Percentiles rank a stretch among this genome's conserved stretches.
phyloP scores from a whole-genome alignment of 768 basidiomycete genomes.

The Exidia glandulosa region DNA sequence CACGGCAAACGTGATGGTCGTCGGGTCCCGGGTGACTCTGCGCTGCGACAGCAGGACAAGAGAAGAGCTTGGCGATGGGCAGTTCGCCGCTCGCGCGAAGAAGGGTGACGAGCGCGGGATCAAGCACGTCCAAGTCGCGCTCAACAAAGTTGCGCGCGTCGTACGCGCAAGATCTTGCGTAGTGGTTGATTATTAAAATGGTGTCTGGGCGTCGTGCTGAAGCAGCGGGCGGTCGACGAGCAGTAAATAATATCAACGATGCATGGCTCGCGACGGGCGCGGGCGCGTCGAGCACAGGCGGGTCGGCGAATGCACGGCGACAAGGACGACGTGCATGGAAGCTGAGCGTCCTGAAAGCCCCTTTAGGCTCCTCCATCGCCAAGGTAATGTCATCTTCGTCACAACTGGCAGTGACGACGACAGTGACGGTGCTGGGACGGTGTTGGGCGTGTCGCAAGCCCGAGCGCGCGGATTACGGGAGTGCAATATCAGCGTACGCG shows the following conservation, averaged over 20 bases:
- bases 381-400: too few species aligned
- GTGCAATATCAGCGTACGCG: too few species aligned
- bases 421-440: too few species aligned
- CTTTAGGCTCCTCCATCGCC: too few species aligned
- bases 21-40: slow-evolving; percentile 68
- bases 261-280: slow-evolving; percentile 55
- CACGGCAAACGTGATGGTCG: slow-evolving; percentile 80
- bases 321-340: slow-evolving; percentile 70
- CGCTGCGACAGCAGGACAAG: slow-evolving; percentile 71
- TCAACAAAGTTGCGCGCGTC: slow-evolving; percentile 59
- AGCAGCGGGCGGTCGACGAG: slow-evolving; percentile 58
- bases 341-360: too few species aligned
- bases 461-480: too few species aligned
- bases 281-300: slow-evolving; percentile 59
- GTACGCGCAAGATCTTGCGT: slow-evolving; percentile 63
- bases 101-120: slow-evolving; percentile 72
- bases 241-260: slow-evolving; percentile 64
- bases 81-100: slow-evolving; percentile 58
- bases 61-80: slow-evolving; percentile 73
- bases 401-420: too few species aligned
- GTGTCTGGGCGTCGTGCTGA: background rate
- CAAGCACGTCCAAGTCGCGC: slow-evolving; percentile 65
- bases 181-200: slow-evolving; percentile 81
- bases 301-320: slow-evolving; percentile 52
- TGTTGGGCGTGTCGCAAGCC: too few species aligned